Base-by-base conservation (phyloP, 2,329 filamentous ascomycete genomes). In the Xylariaceae sp. region DNA sequence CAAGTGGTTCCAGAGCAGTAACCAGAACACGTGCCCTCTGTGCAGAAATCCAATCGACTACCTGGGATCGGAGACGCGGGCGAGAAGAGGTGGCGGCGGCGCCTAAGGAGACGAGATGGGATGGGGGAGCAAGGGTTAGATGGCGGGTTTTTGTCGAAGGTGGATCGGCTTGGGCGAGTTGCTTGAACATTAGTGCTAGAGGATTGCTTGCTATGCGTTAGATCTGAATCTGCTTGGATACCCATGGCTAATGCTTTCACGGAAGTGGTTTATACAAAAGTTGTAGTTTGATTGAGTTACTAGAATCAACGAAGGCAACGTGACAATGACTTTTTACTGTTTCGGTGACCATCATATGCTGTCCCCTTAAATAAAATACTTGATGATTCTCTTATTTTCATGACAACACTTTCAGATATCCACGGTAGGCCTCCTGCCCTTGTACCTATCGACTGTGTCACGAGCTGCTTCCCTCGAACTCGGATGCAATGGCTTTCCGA, bases 1-100 rank as follows among this genome's bases (percentile, higher is more conserved):
- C 78, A 92, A 93, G 76, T 99, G 94, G 94, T 97, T 99, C 79
- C 89, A 90, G 80, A 93, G 83, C 68, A 96, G 92, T 72, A 95
- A 90, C 74, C 88, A 90, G 70, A 94, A 89, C 69, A 93, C 88
- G 53, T 99, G 94, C 74, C 94, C 94, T 52, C 78, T 99, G 64
- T 99, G 94, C 75, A 82, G 94, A 68, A 96, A 95, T 72, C 87
- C 89, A 18, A 97, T 97, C 73, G 82, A 85, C 56, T 86, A 85
- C 64, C 66, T 72, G 8, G 70, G 70, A n/a, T 62, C 69, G 2
- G 70, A 71, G 56, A 68, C 63, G 9, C 68, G 62, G 61, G 55
- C 55, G 15, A 65, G 67, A 54, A 66, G 66, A 44, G 65, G 63
- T 11, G 63, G 58, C 5, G 13, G 15, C 49, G 56, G 45, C 23